These are phyloP conservation scores for Cruciata laevipes DNA, from an alignment of 257 asterid genomes.

Conservation along the genomic window DNA sequence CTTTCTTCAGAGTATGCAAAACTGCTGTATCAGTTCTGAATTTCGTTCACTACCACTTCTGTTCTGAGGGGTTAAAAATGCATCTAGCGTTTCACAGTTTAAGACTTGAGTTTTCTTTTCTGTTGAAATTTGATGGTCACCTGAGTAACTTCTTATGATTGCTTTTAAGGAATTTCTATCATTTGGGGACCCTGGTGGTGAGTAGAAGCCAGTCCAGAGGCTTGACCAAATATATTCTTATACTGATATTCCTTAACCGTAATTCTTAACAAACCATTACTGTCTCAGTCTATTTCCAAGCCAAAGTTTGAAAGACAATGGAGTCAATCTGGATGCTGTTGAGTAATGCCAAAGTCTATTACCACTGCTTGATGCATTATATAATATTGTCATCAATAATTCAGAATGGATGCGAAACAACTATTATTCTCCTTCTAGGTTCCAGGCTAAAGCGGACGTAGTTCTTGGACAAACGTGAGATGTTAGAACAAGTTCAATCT, in stretches of 20 bases:
- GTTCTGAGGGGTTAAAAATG: not conserved
- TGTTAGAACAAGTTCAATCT: too few relatives aligned
- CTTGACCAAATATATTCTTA: not conserved
- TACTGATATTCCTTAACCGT: not conserved
- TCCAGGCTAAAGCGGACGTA: too few relatives aligned
- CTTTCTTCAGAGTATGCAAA: not conserved
- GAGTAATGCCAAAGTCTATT: conserved; percentile 45
- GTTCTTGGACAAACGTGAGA: too few relatives aligned
- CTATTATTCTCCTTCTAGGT: too few relatives aligned
- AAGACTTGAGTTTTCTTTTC: not conserved
- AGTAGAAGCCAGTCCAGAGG: not conserved
- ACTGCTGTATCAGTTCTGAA: not conserved
- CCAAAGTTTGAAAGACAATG: conserved; percentile 60
- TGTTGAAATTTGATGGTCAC: not conserved
- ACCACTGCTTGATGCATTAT: not conserved
- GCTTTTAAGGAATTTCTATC: not conserved
- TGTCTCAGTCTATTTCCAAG: conserved; percentile 64
- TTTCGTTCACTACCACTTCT: too few relatives aligned
- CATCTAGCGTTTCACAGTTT: not conserved
- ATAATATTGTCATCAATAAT: not conserved
- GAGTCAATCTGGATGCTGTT: conserved; percentile 56
- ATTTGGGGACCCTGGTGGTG: too few relatives aligned
- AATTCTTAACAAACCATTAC: conserved; percentile 13
- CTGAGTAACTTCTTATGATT: not conserved
- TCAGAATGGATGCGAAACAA: too few relatives aligned